Conservation (phyloP, 169 alveolate species). For the Babesia ovis region DNA sequence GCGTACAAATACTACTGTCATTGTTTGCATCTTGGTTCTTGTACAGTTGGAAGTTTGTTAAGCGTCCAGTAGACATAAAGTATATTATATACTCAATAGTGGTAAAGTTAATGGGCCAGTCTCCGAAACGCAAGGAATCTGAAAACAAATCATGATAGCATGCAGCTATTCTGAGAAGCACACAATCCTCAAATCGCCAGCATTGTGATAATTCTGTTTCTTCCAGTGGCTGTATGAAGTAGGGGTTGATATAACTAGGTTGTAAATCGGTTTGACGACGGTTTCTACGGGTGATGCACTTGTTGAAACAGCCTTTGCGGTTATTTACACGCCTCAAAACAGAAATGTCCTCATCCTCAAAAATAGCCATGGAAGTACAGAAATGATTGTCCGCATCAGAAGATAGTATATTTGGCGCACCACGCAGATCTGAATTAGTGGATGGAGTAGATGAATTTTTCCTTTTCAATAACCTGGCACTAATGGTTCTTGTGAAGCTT, state of each 20-base stretch:
- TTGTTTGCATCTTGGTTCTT: slow-evolving; percentile 1
- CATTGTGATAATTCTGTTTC: slow-evolving; percentile 16
- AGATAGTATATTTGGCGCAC: not conserved
- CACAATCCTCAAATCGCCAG: slow-evolving; percentile 46
- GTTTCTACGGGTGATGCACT: slow-evolving; percentile 6
- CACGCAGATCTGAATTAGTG: not conserved
- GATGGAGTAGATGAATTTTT: not conserved
- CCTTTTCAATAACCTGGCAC: not conserved
- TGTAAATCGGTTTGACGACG: not conserved
- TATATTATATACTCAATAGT: slow-evolving; percentile 28
- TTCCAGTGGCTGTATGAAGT: slow-evolving; percentile 35
- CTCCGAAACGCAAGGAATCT: slow-evolving; percentile 3
- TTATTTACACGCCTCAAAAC: slow-evolving; percentile 6
- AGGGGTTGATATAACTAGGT: slow-evolving; percentile 12
- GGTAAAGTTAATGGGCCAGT: slow-evolving; percentile 22
- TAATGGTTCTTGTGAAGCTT: not conserved
- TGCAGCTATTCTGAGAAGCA: slow-evolving; percentile 19
- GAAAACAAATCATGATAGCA: slow-evolving; percentile 33
- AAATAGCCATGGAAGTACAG: slow-evolving; percentile 21
- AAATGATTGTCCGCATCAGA: slow-evolving; percentile 9
- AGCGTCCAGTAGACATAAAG: slow-evolving; percentile 49
- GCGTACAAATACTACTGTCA: slow-evolving; percentile 12
- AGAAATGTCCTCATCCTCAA: slow-evolving; percentile 29
- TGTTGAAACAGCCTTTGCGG: slow-evolving; percentile 19
- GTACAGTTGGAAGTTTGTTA: slow-evolving; percentile 44